phyloP scores from a whole-genome alignment of 306 rosid genomes.

The Benincasa hispida region DNA sequence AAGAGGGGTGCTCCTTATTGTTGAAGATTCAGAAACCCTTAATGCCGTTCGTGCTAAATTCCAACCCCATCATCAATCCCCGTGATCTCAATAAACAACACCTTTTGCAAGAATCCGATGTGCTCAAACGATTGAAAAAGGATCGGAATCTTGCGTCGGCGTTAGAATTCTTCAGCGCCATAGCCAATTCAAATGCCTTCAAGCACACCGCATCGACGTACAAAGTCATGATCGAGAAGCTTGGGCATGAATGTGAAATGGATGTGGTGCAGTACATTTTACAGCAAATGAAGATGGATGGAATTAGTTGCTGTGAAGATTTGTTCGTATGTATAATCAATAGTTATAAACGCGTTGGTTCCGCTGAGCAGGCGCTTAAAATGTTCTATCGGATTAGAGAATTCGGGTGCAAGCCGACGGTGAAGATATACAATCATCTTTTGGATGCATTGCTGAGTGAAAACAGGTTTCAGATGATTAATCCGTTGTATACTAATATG shows the following conservation, averaged over 20 bases:
- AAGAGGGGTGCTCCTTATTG: slow-evolving; percentile 49
- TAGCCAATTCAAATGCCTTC: slow-evolving; percentile 50
- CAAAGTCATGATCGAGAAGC: slow-evolving; percentile 53
- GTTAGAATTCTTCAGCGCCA: slow-evolving; percentile 44
- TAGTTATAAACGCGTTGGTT: slow-evolving; percentile 30
- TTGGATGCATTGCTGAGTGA: slow-evolving; percentile 65
- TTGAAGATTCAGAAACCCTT: slow-evolving; percentile 48
- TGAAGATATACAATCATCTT: slow-evolving; percentile 66
- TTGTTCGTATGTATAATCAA: slow-evolving; percentile 39
- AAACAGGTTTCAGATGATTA: slow-evolving; percentile 51
- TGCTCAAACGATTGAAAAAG: slow-evolving; percentile 23
- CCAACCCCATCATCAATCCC: slow-evolving; percentile 31
- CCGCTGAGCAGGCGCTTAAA: slow-evolving; percentile 57
- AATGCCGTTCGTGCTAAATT: slow-evolving; percentile 43
- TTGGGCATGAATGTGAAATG: slow-evolving; percentile 32
- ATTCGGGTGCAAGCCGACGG: slow-evolving; percentile 60
- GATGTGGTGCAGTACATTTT: slow-evolving; percentile 60
- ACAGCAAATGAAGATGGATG: slow-evolving; percentile 77
- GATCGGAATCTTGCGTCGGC: slow-evolving; percentile 29
- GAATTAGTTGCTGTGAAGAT: slow-evolving; percentile 47
- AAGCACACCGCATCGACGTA: slow-evolving; percentile 63
- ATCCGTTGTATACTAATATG: slow-evolving; percentile 63
- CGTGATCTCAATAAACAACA: slow-evolving; percentile 13
- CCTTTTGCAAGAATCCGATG: slow-evolving; percentile 31
- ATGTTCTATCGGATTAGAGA: slow-evolving; percentile 69